Base-by-base conservation (phyloP, 257 asterid genomes). In the Capsicum chinense region DNA sequence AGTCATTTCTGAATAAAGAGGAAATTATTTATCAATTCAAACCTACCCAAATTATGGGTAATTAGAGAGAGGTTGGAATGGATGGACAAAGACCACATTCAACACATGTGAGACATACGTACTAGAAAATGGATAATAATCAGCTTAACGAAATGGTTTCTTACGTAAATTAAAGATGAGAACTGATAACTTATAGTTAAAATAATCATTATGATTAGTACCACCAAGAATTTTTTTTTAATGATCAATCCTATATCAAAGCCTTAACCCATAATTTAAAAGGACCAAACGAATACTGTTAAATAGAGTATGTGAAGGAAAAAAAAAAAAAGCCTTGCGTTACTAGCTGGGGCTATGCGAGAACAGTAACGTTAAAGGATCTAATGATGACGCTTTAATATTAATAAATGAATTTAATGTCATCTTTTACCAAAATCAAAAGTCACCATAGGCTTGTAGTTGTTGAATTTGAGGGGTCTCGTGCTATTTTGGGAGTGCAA, bases 381-480 rank as follows among this genome's bases (percentile, higher is more conserved):
- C 50, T 13, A 67, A 68, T 68, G 78, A 68, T 68, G 78, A 16
- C 52, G 2, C 26, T 68, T 67, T 67, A 67, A 15, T 67, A 67
- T 26, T 33, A 66, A 35, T 39, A 59, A 7, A 59, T 59, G 66
- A 59, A 59, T 59, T 59, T 14, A 15, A 68, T 68, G 54, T 39
- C 26, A 4, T 39, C 1, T 68, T 68, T 68, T 37, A 39, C 78
- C 26, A 39, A 58, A 58, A 21, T 62, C 15, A 21, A 62, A 62
- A 16, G 69, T 11, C 7, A 3, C 39, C 8, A 19, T 68, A 68
- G 78, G 54, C 14, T 21, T 52, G 42, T 21, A 56, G 81, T 76
- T 76, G 47, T 76, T 76, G 81, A 76, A 50, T 76, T 74, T 74
- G 81, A 74, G 62, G 80, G 44, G 62, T 3, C 42, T 73, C 59